Percentiles rank a stretch among this genome's conserved stretches.
phyloP scores from a whole-genome alignment of 2,329 filamentous ascomycete species.

The Balansia obtecta region DNA sequence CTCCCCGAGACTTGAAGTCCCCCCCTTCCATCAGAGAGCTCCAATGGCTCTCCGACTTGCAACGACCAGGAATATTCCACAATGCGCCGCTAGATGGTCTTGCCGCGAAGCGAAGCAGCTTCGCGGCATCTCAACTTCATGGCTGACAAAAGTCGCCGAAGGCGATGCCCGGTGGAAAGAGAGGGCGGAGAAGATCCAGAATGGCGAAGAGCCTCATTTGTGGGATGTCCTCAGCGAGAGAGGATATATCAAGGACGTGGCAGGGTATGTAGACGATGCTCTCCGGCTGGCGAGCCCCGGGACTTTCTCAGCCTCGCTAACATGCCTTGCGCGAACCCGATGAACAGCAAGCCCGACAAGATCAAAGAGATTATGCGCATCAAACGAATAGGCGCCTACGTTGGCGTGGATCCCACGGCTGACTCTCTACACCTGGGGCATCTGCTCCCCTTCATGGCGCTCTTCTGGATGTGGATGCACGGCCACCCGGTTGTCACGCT shows the following conservation, averaged over 20 bases:
- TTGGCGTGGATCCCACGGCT: slow-evolving; percentile 73
- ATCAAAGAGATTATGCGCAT: slow-evolving; percentile 52
- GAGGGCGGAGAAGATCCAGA: slow-evolving; percentile 32
- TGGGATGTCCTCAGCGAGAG: slow-evolving; percentile 58
- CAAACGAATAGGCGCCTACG: slow-evolving; percentile 61
- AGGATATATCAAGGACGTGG: slow-evolving; percentile 61
- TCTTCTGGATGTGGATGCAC: slow-evolving; percentile 74
- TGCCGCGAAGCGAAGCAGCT: slow-evolving; percentile 12
- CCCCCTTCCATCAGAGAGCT: neutral
- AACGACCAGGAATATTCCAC: slow-evolving; percentile 11
- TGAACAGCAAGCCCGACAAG: slow-evolving; percentile 29
- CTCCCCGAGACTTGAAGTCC: neutral
- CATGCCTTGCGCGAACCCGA: neutral
- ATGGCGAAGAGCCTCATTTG: slow-evolving; percentile 38
- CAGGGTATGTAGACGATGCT: slow-evolving; percentile 43
- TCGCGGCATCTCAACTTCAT: slow-evolving; percentile 28
- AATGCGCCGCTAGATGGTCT: slow-evolving; percentile 13
- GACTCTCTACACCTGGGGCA: slow-evolving; percentile 71
- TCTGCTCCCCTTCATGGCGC: slow-evolving; percentile 66
- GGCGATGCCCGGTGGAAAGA: slow-evolving; percentile 35
- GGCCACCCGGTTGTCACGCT: slow-evolving; percentile 57
- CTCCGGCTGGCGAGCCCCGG: no score
- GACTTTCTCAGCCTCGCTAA: neutral
- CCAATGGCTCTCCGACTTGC: slow-evolving; percentile 1
- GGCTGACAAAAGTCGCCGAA: slow-evolving; percentile 28